phyloP scores from a whole-genome alignment of 2,329 filamentous ascomycete genomes.

The Fusarium continuum region DNA sequence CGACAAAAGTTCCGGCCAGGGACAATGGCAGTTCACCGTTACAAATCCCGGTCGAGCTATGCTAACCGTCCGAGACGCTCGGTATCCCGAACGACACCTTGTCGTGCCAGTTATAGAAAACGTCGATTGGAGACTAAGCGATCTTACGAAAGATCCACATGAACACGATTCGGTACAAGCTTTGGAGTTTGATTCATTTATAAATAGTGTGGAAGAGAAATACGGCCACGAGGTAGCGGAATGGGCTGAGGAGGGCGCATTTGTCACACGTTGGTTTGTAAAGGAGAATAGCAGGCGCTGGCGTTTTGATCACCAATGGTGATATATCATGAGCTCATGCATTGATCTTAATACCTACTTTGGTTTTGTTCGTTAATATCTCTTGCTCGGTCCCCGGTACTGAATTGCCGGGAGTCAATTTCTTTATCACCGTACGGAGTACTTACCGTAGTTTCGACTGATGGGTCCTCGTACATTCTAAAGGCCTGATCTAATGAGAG shows the following conservation, averaged over 20 bases:
- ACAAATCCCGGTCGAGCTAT: constrained; percentile 48
- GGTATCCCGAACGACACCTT: constrained; percentile 43
- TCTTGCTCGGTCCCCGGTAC: no score
- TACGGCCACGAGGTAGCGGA: constrained; percentile 42
- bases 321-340: constrained; percentile 17
- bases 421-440: no score
- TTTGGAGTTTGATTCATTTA: constrained; percentile 40
- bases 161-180: constrained; percentile 41
- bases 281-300: constrained; percentile 50
- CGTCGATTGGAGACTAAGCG: constrained; percentile 47
- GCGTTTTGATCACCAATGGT: constrained; percentile 40
- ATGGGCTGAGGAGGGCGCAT: constrained; percentile 48
- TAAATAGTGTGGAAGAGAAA: constrained; percentile 38
- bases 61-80: constrained; percentile 47
- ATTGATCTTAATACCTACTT: constrained; percentile 10
- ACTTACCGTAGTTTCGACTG: no score
- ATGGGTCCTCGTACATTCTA: no score
- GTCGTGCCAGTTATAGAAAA: constrained; percentile 47
- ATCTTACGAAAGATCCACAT: constrained; percentile 41
- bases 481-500: no score
- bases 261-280: constrained; percentile 48
- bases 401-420: no score
- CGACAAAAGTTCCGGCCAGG: constrained; percentile 31
- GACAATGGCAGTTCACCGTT: constrained; percentile 49
- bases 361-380: constrained; percentile 10